phyloP scores from a whole-genome alignment of 129 eudicot species.

The Rutidosis leptorrhynchoides region DNA sequence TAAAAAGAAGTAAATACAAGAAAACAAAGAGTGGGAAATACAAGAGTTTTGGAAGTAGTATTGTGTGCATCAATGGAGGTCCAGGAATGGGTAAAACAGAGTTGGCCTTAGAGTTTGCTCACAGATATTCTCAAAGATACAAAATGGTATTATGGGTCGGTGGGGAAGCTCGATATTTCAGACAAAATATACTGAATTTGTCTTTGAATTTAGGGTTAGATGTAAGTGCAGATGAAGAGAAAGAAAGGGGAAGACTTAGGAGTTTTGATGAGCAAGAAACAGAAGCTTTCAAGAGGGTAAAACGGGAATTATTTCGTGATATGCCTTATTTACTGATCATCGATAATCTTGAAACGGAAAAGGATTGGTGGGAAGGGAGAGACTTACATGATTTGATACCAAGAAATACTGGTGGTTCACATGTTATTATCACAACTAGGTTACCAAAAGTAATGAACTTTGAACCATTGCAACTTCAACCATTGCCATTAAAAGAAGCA shows the following conservation, averaged over 20 bases:
- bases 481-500: conserved; percentile 67
- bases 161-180: conserved; percentile 73
- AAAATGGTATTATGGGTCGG: conserved; percentile 93
- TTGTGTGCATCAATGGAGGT: conserved; percentile 69
- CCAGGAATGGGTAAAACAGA: conserved; percentile 89
- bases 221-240: conserved; percentile 86
- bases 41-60: conserved; percentile 50
- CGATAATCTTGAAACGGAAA: conserved; percentile 80
- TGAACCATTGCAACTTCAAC: conserved; percentile 67
- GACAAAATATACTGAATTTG: conserved; percentile 71
- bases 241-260: conserved; percentile 81
- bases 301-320: conserved; percentile 75
- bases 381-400: conserved; percentile 85
- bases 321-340: conserved; percentile 76
- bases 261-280: conserved; percentile 87
- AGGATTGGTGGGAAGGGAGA: conserved; percentile 97
- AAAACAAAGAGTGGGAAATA: conserved; percentile 70
- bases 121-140: conserved; percentile 66
- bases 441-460: conserved; percentile 67
- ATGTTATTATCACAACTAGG: conserved; percentile 76
- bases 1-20: conserved; percentile 61
- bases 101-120: conserved; percentile 82
- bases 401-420: conserved; percentile 78
- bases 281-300: conserved; percentile 87
- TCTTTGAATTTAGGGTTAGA: conserved; percentile 69